Evolutionary conservation across 306 rosid species (phyloP), one percentile per base, ranked within the genome.

Genomic region (Hippophae gyantsensis): DNA sequence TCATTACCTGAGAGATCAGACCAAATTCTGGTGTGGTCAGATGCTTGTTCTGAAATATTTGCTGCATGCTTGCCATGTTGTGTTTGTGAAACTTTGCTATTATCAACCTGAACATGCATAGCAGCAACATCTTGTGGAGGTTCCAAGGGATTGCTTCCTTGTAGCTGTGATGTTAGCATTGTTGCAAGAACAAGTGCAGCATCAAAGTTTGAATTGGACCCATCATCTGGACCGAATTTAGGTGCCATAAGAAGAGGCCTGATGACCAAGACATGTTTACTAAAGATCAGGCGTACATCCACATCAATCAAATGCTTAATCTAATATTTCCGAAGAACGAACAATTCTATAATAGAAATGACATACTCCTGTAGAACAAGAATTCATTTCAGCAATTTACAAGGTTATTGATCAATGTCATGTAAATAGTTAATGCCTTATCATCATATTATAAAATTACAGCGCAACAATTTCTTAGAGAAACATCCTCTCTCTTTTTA

Each of bases 231-330:
- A 63, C 96, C 89, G 41, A 87, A 92, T 71, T 84, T 85, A 18
- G 96, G 98, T 53, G 89, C 95, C 98, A 92, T 64, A 43, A 87
- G 84, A 78, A 87, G 75, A 63, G 98, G 96, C 87, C 98, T 92
- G 85, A 57, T 58, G 66, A 62, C 73, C 55, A 9, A 57, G 5
- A 62, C 23, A 63, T 46, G 43, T 43, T 60, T 52, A 57, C 46
- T 12, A 42, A 41, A 58, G 5, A 42, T 54, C 18, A 47, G 47
- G 25, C 52, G 32, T 7, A 62, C 48, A 48, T 25, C 49, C 51
- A 52, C 7, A 41, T 40, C 43, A 46, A 68, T 6, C 51, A n/a
- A 13, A n/a, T n/a, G 51, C 43, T 58, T 27, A n/a, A 41, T 12
- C 45, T 14, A 41, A n/a, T 44, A 52, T 14, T 42, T 46, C 13